Percentiles rank a stretch among this genome's conserved stretches.
These are phyloP conservation scores for Linnemannia schmuckeri DNA, from an alignment of 192 early-diverging fungal genomes.

Conservation along the genomic window DNA sequence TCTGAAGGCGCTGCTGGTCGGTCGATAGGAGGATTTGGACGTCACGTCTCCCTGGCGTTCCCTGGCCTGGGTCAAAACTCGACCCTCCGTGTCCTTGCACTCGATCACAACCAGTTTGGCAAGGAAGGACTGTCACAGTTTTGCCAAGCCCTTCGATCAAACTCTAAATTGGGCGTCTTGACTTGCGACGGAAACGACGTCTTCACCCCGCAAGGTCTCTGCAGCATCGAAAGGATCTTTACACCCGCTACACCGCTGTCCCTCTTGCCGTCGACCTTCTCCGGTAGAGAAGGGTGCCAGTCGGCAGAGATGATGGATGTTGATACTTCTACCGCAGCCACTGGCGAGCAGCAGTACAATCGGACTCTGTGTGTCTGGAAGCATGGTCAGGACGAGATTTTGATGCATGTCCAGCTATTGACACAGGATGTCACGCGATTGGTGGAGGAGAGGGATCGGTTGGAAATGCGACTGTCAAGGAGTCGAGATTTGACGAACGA, in stretches of 20 bases:
- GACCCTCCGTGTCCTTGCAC: constrained; percentile 15
- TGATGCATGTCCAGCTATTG: constrained; percentile 22
- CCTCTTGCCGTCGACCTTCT: neutral
- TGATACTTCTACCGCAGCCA: neutral
- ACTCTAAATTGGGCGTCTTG: constrained; percentile 16
- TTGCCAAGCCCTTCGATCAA: constrained; percentile 21
- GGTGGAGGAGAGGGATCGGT: neutral
- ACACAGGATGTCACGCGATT: constrained; percentile 7
- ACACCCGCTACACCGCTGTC: neutral
- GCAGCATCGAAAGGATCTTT: constrained; percentile 29
- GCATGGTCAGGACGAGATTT: constrained; percentile 23
- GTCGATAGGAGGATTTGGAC: constrained; percentile 35
- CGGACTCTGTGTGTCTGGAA: constrained; percentile 28
- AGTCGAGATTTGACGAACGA: neutral
- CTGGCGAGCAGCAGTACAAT: constrained; percentile 7
- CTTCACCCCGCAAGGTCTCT: constrained; percentile 20
- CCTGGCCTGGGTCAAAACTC: constrained; percentile 26
- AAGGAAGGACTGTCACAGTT: constrained; percentile 21
- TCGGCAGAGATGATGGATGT: neutral
- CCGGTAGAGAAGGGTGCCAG: neutral
- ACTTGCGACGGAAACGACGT: constrained; percentile 48
- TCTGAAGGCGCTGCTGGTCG: neutral
- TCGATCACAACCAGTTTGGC: constrained; percentile 36
- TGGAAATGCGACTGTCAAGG: constrained; percentile 4
- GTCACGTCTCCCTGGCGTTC: constrained; percentile 27